Evolutionary conservation across 306 rosid species (phyloP).

Genomic region (Glycine latifolia): DNA sequence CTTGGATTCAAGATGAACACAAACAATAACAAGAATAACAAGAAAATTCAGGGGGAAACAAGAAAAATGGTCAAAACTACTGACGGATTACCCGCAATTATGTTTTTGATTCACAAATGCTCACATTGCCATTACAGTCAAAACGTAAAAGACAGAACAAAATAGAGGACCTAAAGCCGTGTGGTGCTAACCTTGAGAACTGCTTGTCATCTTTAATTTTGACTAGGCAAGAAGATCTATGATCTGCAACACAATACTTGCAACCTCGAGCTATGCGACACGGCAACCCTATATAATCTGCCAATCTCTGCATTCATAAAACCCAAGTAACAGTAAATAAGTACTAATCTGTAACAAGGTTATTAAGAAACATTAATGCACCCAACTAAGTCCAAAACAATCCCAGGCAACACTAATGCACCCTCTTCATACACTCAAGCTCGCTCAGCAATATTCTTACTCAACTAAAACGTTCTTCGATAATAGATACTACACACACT

Average conservation of each 20-base stretch:
- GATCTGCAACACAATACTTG: conserved; percentile 92
- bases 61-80: neutral
- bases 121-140: neutral
- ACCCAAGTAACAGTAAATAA: conserved; percentile 12
- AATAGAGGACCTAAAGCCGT: conserved; percentile 7
- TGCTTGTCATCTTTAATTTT: conserved; percentile 76
- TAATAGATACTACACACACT: neutral
- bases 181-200: conserved; percentile 65
- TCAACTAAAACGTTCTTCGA: neutral
- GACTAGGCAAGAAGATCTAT: conserved; percentile 93
- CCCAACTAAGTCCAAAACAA: conserved; percentile 11
- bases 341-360: neutral
- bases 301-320: conserved; percentile 78
- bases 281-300: conserved; percentile 95
- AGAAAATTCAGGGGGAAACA: neutral
- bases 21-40: neutral
- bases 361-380: conserved; percentile 22
- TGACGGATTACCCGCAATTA: conserved; percentile 48
- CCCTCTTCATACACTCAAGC: conserved; percentile 27
- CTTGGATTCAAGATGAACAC: conserved; percentile 6
- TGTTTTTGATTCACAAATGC: conserved; percentile 16
- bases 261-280: conserved; percentile 99
- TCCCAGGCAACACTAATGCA: conserved; percentile 18
- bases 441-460: neutral
- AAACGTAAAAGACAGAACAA: neutral